Conservation (phyloP, 2,329 filamentous ascomycete genomes). For the Xylariomycetidae sp. region DNA sequence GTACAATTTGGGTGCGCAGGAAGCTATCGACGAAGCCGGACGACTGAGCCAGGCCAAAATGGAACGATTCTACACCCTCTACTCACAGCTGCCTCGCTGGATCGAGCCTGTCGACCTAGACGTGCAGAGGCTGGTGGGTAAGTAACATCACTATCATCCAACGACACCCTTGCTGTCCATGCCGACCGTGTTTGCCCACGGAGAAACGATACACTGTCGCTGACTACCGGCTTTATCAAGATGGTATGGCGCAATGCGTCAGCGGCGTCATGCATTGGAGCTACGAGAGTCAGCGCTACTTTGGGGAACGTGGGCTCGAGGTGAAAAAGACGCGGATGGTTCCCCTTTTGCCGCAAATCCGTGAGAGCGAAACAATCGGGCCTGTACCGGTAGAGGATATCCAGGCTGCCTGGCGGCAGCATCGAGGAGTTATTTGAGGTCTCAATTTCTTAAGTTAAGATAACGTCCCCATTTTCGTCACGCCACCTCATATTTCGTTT, state of each 20-base stretch:
- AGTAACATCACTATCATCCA: too few species aligned
- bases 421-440: too few species aligned
- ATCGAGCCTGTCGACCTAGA: constrained; percentile 12
- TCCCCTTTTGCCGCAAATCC: constrained; percentile 7
- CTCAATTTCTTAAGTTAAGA: too few species aligned
- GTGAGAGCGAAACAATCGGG: constrained; percentile 11
- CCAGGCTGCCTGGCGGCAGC: too few species aligned
- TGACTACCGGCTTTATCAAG: too few species aligned
- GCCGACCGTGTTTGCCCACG: too few species aligned
- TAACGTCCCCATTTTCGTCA: too few species aligned
- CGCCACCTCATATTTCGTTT: too few species aligned
- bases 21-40: constrained; percentile 8
- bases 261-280: constrained; percentile 20
- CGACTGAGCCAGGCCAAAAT: constrained; percentile 5
- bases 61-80: constrained; percentile 12
- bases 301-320: constrained; percentile 13
- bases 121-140: constrained; percentile 9
- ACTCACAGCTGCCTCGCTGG: constrained; percentile 8
- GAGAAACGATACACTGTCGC: too few species aligned
- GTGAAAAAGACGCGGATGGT: constrained; percentile 9
- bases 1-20: constrained; percentile 6
- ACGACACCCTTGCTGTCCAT: too few species aligned
- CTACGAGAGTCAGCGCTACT: constrained; percentile 18
- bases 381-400: constrained; percentile 4
- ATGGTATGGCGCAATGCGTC: constrained; percentile 19